phyloP scores from a whole-genome alignment of 176 grass and related monocot genomes.

The Oropetium thomaeum region DNA sequence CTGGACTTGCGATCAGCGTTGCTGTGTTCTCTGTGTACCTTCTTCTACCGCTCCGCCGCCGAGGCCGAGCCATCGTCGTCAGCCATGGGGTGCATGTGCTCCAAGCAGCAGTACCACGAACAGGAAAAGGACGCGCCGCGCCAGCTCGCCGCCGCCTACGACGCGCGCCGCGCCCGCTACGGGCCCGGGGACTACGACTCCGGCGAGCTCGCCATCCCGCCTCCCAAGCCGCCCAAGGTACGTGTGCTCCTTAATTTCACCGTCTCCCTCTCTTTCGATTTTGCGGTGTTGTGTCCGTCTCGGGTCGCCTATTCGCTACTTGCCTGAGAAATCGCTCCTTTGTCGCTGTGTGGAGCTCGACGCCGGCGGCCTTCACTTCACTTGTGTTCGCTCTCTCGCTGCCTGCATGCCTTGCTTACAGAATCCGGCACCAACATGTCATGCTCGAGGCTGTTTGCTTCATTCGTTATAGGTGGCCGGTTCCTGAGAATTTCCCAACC shows the following conservation, averaged over 20 bases:
- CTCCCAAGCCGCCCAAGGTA: constrained; percentile 64
- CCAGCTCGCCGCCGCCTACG: constrained; percentile 28
- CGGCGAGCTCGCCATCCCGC: constrained; percentile 58
- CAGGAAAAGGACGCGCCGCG: constrained; percentile 3
- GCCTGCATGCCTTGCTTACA: not conserved
- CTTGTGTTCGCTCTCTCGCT: not conserved
- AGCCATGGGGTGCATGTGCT: constrained; percentile 80
- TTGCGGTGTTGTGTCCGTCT: not conserved
- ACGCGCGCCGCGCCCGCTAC: constrained; percentile 26
- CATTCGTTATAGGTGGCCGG: not conserved
- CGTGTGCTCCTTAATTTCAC: not conserved
- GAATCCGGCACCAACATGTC: not conserved
- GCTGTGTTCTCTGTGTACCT: no score
- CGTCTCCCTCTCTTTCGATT: not conserved
- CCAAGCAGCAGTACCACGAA: not conserved
- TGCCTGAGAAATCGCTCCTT: not conserved
- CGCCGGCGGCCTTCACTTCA: not conserved
- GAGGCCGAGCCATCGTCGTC: no score
- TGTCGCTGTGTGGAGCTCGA: not conserved
- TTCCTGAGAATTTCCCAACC: not conserved
- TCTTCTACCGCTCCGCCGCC: no score
- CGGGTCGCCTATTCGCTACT: no score
- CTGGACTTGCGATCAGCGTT: not conserved
- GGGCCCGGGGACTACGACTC: constrained; percentile 48
- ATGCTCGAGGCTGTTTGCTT: no score